These are phyloP conservation scores for Verticillium klebahnii DNA, from an alignment of 2,329 filamentous ascomycete species.

Conservation along the genomic window DNA sequence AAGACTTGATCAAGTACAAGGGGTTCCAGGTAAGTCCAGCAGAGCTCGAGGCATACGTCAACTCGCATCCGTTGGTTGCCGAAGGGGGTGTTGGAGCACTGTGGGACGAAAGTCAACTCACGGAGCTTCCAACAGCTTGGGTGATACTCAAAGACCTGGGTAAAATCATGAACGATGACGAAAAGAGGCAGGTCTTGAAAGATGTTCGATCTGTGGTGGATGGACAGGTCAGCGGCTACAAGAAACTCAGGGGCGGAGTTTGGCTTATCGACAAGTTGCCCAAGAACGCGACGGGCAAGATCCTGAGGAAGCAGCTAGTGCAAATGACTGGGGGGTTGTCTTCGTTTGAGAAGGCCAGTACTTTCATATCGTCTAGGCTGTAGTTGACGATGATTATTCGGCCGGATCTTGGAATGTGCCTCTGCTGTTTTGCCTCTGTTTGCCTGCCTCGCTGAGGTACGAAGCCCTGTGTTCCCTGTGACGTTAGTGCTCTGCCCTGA, in stretches of 20 bases:
- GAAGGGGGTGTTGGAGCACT: conserved; percentile 29
- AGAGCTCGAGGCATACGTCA: conserved; percentile 30
- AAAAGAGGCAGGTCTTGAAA: conserved; percentile 14
- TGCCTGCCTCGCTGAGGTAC: too few species aligned
- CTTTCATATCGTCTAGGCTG: conserved; percentile 1
- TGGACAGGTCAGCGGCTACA: conserved; percentile 33
- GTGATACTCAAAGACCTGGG: conserved; percentile 22
- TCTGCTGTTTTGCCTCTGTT: too few species aligned
- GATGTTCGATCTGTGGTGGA: conserved; percentile 26
- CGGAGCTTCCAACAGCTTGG: conserved; percentile 33
- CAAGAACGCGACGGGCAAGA: conserved; percentile 32
- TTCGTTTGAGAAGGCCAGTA: conserved; percentile 16
- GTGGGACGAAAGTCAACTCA: conserved; percentile 31
- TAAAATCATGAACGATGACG: conserved; percentile 1
- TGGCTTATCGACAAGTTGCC: conserved; percentile 26
- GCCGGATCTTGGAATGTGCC: too few species aligned
- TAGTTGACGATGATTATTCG: conserved; percentile 1
- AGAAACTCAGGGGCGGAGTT: conserved; percentile 33
- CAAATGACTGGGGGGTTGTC: conserved; percentile 24
- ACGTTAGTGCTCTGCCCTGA: too few species aligned
- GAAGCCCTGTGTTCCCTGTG: too few species aligned
- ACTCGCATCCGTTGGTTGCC: conserved; percentile 28
- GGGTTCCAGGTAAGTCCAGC: conserved; percentile 34
- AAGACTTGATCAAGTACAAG: conserved; percentile 38
- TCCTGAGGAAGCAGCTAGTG: conserved; percentile 16